These are phyloP conservation scores for Phytophthora quininea DNA, from an alignment of 352 stramenopile genomes.

Conservation along the genomic window DNA sequence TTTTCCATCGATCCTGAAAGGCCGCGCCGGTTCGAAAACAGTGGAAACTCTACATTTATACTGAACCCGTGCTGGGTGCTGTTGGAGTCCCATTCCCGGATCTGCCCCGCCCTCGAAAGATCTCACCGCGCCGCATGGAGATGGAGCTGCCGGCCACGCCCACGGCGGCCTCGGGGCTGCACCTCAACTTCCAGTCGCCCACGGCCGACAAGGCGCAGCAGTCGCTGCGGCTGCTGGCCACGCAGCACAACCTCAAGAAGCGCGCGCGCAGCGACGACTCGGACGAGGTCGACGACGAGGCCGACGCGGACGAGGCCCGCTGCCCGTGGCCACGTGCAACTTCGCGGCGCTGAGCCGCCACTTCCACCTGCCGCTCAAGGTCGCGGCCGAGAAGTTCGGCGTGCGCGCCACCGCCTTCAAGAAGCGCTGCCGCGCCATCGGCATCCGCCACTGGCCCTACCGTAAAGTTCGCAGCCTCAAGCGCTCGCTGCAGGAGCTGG, in stretches of 20 bases:
- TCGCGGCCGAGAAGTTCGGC: constrained; percentile 75
- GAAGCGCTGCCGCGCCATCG: constrained; percentile 74
- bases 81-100: constrained; percentile 29
- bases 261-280: constrained; percentile 38
- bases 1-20: constrained; percentile 20
- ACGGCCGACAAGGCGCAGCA: constrained; percentile 47
- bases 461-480: constrained; percentile 80
- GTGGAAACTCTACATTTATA: constrained; percentile 4
- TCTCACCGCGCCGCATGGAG: constrained; percentile 25
- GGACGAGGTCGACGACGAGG: constrained; percentile 16
- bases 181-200: constrained; percentile 54
- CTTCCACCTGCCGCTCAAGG: constrained; percentile 76
- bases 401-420: constrained; percentile 79
- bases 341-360: constrained; percentile 73
- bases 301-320: constrained; percentile 14
- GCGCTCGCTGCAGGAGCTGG: constrained; percentile 69
- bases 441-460: constrained; percentile 77
- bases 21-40: not conserved
- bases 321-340: constrained; percentile 56
- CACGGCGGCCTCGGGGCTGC: constrained; percentile 28
- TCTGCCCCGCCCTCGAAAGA: constrained; percentile 13
- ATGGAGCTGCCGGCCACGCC: constrained; percentile 45
- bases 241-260: constrained; percentile 48
- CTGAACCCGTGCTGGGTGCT: constrained; percentile 20
- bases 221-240: constrained; percentile 42